Conservation (phyloP, 2,329 filamentous ascomycete species). For the Cytospora mali region DNA sequence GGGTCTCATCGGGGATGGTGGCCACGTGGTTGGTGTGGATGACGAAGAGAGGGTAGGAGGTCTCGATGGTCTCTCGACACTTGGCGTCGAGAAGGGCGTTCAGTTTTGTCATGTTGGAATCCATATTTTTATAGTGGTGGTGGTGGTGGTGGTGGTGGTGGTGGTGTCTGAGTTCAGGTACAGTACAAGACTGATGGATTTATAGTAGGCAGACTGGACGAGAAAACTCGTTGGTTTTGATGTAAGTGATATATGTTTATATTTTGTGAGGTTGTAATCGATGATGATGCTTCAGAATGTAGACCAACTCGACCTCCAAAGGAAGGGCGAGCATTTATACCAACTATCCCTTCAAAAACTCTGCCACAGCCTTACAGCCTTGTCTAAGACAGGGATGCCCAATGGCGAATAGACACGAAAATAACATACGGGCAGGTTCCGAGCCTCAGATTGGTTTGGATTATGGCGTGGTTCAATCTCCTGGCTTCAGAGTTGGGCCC, state of each 20-base stretch:
- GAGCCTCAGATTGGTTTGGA: conserved; percentile 12
- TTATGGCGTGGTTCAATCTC: background rate
- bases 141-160: conserved; percentile 14
- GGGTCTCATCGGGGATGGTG: conserved; percentile 34
- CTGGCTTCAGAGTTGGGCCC: conserved; percentile 18
- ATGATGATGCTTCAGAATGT: background rate
- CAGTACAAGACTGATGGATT: background rate
- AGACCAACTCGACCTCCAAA: conserved; percentile 7
- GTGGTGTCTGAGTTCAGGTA: background rate
- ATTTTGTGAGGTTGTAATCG: background rate
- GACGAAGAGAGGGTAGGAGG: conserved; percentile 34
- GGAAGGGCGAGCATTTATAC: conserved; percentile 23
- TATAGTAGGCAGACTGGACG: background rate
- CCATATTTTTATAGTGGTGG: conserved; percentile 19
- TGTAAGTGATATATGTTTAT: background rate
- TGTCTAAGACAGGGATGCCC: conserved; percentile 9
- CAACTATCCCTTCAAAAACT: background rate
- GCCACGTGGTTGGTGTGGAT: conserved; percentile 35
- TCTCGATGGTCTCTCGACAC: conserved; percentile 35
- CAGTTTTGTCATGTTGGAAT: background rate
- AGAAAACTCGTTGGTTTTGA: conserved; percentile 1
- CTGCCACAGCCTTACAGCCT: conserved; percentile 33
- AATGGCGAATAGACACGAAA: conserved; percentile 1
- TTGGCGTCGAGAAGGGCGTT: conserved; percentile 22
- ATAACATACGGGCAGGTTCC: conserved; percentile 18